Percentiles rank a stretch among this genome's conserved stretches.
Conservation (phyloP, 495 filamentous ascomycete species). For the Lasiosphaeria ovina region DNA sequence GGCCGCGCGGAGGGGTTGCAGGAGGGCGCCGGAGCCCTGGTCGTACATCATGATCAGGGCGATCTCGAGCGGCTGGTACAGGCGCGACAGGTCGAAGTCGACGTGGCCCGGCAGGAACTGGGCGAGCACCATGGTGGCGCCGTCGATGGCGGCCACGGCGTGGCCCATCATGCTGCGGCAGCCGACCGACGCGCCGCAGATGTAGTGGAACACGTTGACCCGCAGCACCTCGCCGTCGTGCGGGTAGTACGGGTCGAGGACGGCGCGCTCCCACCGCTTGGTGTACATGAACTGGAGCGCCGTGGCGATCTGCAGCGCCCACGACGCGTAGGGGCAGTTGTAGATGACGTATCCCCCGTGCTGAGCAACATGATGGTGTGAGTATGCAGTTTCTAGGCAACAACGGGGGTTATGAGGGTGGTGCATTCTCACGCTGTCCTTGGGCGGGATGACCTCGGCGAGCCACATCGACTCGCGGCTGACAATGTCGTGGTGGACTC, state of each 20-base stretch:
- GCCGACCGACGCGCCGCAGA: constrained; percentile 17
- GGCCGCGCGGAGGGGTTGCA: constrained; percentile 15
- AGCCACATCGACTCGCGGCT: constrained; percentile 20
- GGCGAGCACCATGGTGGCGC: constrained; percentile 4
- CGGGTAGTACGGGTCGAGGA: background rate
- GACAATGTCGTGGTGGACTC: constrained; percentile 27
- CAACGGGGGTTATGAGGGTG: background rate
- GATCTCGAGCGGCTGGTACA: constrained; percentile 15
- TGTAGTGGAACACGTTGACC: constrained; percentile 17
- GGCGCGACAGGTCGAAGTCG: constrained; percentile 8
- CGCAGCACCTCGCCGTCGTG: constrained; percentile 10
- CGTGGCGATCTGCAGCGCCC: constrained; percentile 7
- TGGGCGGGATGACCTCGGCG: constrained; percentile 12
- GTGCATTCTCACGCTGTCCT: constrained; percentile 1
- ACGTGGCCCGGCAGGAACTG: background rate
- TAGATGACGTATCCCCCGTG: constrained; percentile 12
- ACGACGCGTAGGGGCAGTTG: constrained; percentile 3
- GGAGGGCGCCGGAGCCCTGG: constrained; percentile 9
- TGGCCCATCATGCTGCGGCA: constrained; percentile 10
- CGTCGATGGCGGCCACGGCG: constrained; percentile 12
- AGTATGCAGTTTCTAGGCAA: background rate
- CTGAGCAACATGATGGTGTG: background rate
- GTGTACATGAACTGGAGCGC: constrained; percentile 28
- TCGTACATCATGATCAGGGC: constrained; percentile 20
- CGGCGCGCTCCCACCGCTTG: background rate